A percentile compares a stretch with the other conserved stretches of the same genome.
Conservation (phyloP, 495 filamentous ascomycete species). For the Penicillium canescens region DNA sequence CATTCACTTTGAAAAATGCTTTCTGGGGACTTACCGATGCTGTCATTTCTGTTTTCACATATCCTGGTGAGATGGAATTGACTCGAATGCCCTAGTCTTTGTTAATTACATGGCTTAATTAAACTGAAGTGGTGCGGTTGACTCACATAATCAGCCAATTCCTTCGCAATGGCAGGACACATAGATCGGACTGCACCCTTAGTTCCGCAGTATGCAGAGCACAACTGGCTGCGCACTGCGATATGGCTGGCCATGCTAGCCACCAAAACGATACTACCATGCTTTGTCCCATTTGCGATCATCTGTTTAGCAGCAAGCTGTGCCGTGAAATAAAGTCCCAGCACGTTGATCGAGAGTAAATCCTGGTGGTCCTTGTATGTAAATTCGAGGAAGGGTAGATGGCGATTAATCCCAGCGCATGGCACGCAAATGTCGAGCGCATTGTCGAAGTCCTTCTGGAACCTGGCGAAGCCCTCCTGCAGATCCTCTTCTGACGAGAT, state of each 20-base stretch:
- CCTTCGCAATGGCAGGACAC: slow-evolving; percentile 68
- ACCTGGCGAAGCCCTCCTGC: slow-evolving; percentile 49
- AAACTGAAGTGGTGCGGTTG: background rate
- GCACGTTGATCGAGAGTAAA: slow-evolving; percentile 37
- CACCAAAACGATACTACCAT: slow-evolving; percentile 48
- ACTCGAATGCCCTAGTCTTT: slow-evolving; percentile 37
- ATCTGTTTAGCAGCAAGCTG: slow-evolving; percentile 48
- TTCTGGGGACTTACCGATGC: slow-evolving; percentile 49
- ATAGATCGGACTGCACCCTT: slow-evolving; percentile 66
- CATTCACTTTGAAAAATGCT: slow-evolving; percentile 25
- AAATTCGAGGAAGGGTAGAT: slow-evolving; percentile 40
- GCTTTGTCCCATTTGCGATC: slow-evolving; percentile 46
- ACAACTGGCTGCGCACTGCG: slow-evolving; percentile 67
- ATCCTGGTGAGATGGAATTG: slow-evolving; percentile 48
- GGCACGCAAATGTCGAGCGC: slow-evolving; percentile 43
- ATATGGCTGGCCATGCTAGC: slow-evolving; percentile 51
- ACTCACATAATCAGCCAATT: slow-evolving; percentile 43
- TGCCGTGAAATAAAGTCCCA: slow-evolving; percentile 42
- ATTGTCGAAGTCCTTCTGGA: slow-evolving; percentile 40
- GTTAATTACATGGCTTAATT: background rate
- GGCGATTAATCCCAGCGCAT: slow-evolving; percentile 41
- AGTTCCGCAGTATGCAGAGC: slow-evolving; percentile 73
- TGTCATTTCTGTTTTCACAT: slow-evolving; percentile 47
- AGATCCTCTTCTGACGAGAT: slow-evolving; percentile 61
- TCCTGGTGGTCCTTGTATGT: slow-evolving; percentile 44